Percentiles rank a stretch among this genome's conserved stretches.
Conservation (phyloP, 805 yeast genomes). For the Metschnikowia santaceciliae region DNA sequence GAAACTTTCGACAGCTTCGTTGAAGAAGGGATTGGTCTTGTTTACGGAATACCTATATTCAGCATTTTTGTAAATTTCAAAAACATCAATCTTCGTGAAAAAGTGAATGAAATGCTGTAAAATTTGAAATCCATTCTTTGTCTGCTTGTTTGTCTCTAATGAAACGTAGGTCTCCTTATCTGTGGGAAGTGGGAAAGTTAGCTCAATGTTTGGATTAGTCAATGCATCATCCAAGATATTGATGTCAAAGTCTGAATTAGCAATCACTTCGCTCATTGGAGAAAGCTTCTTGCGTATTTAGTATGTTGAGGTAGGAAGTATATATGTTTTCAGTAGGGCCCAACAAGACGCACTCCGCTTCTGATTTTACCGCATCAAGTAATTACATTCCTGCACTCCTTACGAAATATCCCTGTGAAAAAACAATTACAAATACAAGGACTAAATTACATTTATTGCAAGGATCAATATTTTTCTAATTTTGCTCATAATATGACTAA, state of each 20-base stretch:
- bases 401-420: background rate
- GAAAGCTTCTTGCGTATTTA: background rate
- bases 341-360: conserved; percentile 6
- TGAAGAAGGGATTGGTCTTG: conserved; percentile 28
- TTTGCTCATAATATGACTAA: background rate
- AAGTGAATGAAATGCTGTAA: conserved; percentile 31
- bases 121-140: conserved; percentile 21
- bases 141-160: conserved; percentile 28
- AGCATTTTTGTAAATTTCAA: conserved; percentile 29
- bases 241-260: conserved; percentile 29
- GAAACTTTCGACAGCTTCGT: conserved; percentile 22
- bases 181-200: conserved; percentile 38
- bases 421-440: background rate
- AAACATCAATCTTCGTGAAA: conserved; percentile 25
- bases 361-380: conserved; percentile 2
- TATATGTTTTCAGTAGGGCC: background rate
- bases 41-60: conserved; percentile 35
- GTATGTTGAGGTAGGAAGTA: background rate
- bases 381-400: conserved; percentile 4
- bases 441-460: background rate
- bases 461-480: background rate
- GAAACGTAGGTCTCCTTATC: conserved; percentile 30
- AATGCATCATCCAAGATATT: conserved; percentile 36
- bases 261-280: background rate
- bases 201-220: conserved; percentile 26